These are phyloP conservation scores for Solanum aculeatissimum DNA, from an alignment of 305 asterid species.

Conservation along the genomic window DNA sequence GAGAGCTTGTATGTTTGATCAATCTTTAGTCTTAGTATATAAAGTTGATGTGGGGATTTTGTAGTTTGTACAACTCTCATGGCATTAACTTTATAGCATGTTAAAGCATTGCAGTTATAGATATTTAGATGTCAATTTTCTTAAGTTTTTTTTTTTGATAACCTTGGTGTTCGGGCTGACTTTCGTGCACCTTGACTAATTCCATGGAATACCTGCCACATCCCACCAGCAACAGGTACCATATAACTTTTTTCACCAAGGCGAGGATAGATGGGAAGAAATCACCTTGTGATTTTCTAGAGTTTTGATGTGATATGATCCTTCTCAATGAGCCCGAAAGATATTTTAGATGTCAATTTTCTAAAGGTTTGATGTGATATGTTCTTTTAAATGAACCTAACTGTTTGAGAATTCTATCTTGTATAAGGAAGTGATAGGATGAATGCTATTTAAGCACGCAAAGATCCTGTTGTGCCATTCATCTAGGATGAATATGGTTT, in stretches of 20 bases:
- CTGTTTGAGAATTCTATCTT: slow-evolving; percentile 6
- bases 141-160: background rate
- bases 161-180: too few species aligned
- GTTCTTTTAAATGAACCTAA: background rate
- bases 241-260: background rate
- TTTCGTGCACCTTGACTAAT: background rate
- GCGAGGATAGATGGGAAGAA: background rate
- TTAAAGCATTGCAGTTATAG: background rate
- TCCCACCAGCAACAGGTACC: background rate
- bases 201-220: background rate
- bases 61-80: background rate
- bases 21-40: background rate
- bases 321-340: background rate
- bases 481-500: slow-evolving; percentile 32
- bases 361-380: background rate
- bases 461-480: slow-evolving; percentile 1
- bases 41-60: background rate
- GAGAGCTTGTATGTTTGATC: background rate
- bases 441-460: slow-evolving; percentile 7
- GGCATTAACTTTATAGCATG: background rate
- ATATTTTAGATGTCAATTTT: background rate
- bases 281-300: background rate
- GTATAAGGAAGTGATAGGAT: slow-evolving; percentile 5
- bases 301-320: background rate
- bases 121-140: background rate